A percentile compares a stretch with the other conserved stretches of the same genome.
Evolutionary conservation across 768 basidiomycete species (phyloP).

Genomic region (Kwoniella botswanensis): DNA sequence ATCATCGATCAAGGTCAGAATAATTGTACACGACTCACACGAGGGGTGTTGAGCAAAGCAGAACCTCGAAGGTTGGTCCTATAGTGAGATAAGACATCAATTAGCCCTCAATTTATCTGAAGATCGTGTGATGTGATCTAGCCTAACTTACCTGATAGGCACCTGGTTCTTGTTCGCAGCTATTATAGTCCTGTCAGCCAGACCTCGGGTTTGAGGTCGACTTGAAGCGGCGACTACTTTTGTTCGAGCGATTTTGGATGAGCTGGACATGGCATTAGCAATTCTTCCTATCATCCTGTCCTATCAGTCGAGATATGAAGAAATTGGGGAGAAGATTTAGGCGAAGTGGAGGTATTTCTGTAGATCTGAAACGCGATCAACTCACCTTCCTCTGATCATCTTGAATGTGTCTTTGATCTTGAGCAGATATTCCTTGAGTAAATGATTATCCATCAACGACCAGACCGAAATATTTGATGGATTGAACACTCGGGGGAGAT

Average conservation of each 20-base stretch:
- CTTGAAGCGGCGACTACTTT: not conserved
- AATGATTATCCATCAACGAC: not conserved
- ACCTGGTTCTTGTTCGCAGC: conserved; percentile 41
- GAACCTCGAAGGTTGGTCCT: conserved; percentile 49
- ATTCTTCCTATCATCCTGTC: not conserved
- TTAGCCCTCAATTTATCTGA: no score
- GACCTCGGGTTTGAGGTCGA: conserved; percentile 7
- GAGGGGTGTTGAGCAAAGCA: conserved; percentile 45
- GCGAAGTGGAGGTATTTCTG: conserved; percentile 16
- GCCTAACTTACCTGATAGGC: conserved; percentile 38
- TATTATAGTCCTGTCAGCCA: conserved; percentile 4
- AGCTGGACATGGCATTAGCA: conserved; percentile 3
- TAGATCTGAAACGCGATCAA: not conserved
- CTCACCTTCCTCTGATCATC: conserved; percentile 29
- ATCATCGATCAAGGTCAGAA: not conserved
- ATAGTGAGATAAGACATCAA: not conserved
- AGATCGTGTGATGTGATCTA: not conserved
- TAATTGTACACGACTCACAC: conserved; percentile 28
- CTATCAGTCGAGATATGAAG: not conserved
- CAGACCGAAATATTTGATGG: not conserved
- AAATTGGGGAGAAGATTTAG: not conserved
- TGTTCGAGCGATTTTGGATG: conserved; percentile 10
- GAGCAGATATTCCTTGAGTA: not conserved
- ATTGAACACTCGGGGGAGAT: conserved; percentile 1
- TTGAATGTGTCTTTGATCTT: not conserved